These are phyloP conservation scores for Trypanosoma lewisi DNA, from an alignment of 208 protist genomes.

Conservation along the genomic window DNA sequence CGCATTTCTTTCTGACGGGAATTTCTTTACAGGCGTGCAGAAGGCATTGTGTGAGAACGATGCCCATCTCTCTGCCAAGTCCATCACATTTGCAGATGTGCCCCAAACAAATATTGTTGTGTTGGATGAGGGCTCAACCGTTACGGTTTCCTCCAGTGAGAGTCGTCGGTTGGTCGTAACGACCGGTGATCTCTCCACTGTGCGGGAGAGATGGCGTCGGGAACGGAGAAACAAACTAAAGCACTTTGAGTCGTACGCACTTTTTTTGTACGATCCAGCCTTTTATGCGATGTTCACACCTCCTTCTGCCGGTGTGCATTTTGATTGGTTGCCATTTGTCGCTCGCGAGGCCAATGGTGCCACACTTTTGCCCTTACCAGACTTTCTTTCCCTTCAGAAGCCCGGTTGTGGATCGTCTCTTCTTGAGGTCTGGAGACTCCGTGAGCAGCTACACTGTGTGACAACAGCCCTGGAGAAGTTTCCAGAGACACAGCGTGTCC, in stretches of 20 bases:
- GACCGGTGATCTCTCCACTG: slow-evolving; percentile 21
- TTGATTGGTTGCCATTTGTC: slow-evolving; percentile 65
- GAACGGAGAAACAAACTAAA: slow-evolving; percentile 35
- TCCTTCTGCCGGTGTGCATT: slow-evolving; percentile 31
- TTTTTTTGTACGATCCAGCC: slow-evolving; percentile 64
- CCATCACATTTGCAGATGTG: slow-evolving; percentile 21
- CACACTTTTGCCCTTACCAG: slow-evolving; percentile 38
- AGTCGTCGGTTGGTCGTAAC: slow-evolving; percentile 5
- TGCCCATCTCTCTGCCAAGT: slow-evolving; percentile 3
- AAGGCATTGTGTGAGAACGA: slow-evolving; percentile 48
- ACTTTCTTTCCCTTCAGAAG: slow-evolving; percentile 31
- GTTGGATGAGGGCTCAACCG: slow-evolving; percentile 32
- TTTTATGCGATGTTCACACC: slow-evolving; percentile 58
- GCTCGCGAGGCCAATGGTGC: slow-evolving; percentile 35
- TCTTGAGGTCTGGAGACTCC: slow-evolving; percentile 50
- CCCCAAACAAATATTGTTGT: slow-evolving; percentile 12
- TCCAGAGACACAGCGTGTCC: slow-evolving; percentile 53
- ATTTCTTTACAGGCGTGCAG: slow-evolving; percentile 62
- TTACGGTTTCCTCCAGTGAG: slow-evolving; percentile 37
- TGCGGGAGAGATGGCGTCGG: slow-evolving; percentile 34
- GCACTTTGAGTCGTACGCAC: slow-evolving; percentile 53
- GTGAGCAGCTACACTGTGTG: slow-evolving; percentile 31
- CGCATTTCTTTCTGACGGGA: slow-evolving; percentile 57
- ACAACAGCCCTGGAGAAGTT: slow-evolving; percentile 34
- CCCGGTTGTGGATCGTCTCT: slow-evolving; percentile 28